Evolutionary conservation across 73 alveolate genomes (phyloP).

Genomic region (Diophrys sp.): DNA sequence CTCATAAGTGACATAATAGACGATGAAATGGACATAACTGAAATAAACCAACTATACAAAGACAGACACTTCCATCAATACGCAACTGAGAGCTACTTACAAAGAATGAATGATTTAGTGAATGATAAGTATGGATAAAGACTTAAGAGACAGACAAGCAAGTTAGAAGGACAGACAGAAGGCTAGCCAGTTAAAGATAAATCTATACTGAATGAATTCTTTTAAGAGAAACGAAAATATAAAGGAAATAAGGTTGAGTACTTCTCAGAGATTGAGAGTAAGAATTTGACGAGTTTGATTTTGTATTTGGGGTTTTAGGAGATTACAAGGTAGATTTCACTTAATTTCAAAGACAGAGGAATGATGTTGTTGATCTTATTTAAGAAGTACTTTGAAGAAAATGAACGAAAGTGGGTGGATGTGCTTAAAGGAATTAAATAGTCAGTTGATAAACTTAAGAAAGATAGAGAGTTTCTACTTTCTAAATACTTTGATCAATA

Average conservation of each 20-base stretch:
- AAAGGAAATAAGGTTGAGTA: background rate
- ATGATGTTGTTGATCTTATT: background rate
- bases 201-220: background rate
- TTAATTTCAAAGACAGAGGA: slow-evolving; percentile 10
- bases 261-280: background rate
- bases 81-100: background rate
- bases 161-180: no score
- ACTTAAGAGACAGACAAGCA: no score
- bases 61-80: background rate
- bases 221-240: background rate
- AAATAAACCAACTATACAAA: background rate
- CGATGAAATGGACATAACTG: slow-evolving; percentile 1
- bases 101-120: no score
- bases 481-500: background rate
- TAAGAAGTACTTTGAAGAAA: slow-evolving; percentile 8
- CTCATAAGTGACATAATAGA: background rate
- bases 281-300: background rate
- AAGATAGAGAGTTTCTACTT: slow-evolving; percentile 7
- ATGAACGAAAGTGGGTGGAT: slow-evolving; percentile 6
- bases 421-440: background rate
- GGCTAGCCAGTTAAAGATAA: no score
- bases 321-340: background rate
- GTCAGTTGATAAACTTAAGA: background rate
- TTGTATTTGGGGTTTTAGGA: background rate
- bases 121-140: no score